phyloP scores from a whole-genome alignment of 1,284 basidiomycete species.

The Xanthoconium separans region DNA sequence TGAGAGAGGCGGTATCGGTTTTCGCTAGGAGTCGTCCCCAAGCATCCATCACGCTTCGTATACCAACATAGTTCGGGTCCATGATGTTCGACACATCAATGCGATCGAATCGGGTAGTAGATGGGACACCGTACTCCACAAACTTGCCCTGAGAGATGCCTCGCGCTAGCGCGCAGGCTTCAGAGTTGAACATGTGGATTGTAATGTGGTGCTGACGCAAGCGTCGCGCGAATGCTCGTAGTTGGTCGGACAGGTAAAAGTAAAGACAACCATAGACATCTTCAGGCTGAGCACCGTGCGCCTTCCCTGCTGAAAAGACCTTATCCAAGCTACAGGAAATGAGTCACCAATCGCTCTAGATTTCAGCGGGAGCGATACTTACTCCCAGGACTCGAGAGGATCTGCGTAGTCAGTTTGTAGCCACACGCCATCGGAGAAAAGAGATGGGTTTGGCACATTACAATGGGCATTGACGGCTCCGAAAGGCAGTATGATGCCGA shows the following conservation, averaged over 20 bases:
- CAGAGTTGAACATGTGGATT: constrained; percentile 30
- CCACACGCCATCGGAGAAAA: constrained; percentile 39
- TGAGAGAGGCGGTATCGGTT: constrained; percentile 29
- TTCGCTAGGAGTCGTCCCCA: constrained; percentile 40
- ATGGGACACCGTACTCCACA: constrained; percentile 17
- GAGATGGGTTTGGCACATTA: constrained; percentile 37
- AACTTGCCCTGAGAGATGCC: constrained; percentile 14
- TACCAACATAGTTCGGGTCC: constrained; percentile 41
- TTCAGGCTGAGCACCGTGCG: constrained; percentile 36
- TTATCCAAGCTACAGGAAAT: constrained; percentile 9
- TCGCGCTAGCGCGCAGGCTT: constrained; percentile 29
- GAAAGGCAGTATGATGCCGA: constrained; percentile 44
- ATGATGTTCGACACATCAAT: constrained; percentile 46
- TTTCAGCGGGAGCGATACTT: constrained; percentile 15
- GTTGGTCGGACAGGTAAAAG: constrained; percentile 40
- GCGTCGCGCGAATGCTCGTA: constrained; percentile 35
- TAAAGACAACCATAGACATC: constrained; percentile 50
- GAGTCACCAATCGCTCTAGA: constrained; percentile 4
- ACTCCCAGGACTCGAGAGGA: constrained; percentile 45
- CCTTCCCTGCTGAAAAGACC: constrained; percentile 34
- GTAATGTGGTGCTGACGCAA: constrained; percentile 34
- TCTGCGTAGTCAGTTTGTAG: constrained; percentile 39
- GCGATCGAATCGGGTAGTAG: constrained; percentile 37
- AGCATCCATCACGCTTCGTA: constrained; percentile 27
- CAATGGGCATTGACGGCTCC: constrained; percentile 40